phyloP scores from a whole-genome alignment of 2,329 filamentous ascomycete genomes.

The Cladophialophora psammophila region DNA sequence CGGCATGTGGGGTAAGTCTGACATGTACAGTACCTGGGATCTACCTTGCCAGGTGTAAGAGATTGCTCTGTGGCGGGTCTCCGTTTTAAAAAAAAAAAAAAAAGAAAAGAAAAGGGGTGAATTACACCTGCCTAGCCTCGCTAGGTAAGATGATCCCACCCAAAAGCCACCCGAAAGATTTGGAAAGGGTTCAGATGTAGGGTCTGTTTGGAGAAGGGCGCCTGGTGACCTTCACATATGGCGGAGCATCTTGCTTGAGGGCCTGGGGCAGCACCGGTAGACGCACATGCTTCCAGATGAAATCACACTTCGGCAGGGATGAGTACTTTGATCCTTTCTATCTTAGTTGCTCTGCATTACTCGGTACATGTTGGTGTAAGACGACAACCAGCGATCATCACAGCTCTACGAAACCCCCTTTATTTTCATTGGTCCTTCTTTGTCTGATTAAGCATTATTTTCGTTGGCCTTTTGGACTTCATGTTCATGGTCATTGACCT shows the following conservation, averaged over 20 bases:
- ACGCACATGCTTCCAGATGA: not conserved
- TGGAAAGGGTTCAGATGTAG: not conserved
- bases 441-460: slow-evolving; percentile 1
- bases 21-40: not conserved
- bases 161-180: not conserved
- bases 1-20: not conserved
- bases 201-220: not conserved
- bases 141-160: not conserved
- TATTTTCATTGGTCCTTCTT: not conserved
- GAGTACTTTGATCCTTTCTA: not conserved
- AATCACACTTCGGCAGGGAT: not conserved
- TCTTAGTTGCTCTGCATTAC: not conserved
- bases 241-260: not conserved
- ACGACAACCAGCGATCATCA: not conserved
- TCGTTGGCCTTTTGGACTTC: not conserved
- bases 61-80: not conserved
- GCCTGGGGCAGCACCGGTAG: not conserved
- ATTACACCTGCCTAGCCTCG: not conserved
- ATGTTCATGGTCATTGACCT: not conserved
- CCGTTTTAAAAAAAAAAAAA: too few relatives aligned
- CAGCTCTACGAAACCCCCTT: not conserved
- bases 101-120: too few relatives aligned
- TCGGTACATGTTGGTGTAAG: not conserved
- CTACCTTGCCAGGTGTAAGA: not conserved
- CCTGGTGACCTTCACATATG: not conserved